Evolutionary conservation across 2,329 filamentous ascomycete genomes (phyloP).

Genomic region (Penicillium sp.): DNA sequence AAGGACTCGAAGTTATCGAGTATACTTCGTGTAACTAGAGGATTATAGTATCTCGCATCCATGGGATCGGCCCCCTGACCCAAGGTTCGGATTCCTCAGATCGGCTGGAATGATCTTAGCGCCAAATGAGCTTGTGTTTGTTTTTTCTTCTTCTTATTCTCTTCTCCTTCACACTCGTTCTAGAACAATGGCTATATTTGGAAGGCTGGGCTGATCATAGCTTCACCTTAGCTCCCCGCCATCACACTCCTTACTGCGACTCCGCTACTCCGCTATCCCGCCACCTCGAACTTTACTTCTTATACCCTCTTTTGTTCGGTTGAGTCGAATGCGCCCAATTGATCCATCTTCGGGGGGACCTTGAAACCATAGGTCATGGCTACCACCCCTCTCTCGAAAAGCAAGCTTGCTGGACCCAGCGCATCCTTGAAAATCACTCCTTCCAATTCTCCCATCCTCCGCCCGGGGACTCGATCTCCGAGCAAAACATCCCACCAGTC

Average conservation of each 20-base stretch:
- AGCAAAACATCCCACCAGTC: constrained; percentile 50
- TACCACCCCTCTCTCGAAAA: constrained; percentile 36
- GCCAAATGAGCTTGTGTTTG: constrained; percentile 10
- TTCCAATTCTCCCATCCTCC: constrained; percentile 71
- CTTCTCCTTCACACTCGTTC: not conserved
- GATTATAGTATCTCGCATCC: no score
- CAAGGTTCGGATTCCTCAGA: constrained; percentile 10
- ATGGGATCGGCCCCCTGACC: not conserved
- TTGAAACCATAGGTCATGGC: constrained; percentile 39
- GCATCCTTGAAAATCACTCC: constrained; percentile 68
- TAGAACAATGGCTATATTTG: not conserved
- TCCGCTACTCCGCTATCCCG: constrained; percentile 4
- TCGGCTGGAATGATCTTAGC: constrained; percentile 12
- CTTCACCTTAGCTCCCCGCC: constrained; percentile 11
- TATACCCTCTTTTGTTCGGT: not conserved
- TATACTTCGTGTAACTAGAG: no score
- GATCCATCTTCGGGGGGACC: constrained; percentile 30
- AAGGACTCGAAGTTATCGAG: no score
- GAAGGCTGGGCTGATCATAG: constrained; percentile 5
- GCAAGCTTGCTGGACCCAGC: constrained; percentile 35
- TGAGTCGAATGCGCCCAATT: constrained; percentile 29
- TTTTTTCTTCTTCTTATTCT: constrained; percentile 8
- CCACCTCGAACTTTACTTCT: constrained; percentile 6
- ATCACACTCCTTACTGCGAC: constrained; percentile 10
- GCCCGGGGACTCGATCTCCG: constrained; percentile 66